These are phyloP conservation scores for Wallacemonas rigidus DNA, from an alignment of 208 protist species.

Conservation along the genomic window DNA sequence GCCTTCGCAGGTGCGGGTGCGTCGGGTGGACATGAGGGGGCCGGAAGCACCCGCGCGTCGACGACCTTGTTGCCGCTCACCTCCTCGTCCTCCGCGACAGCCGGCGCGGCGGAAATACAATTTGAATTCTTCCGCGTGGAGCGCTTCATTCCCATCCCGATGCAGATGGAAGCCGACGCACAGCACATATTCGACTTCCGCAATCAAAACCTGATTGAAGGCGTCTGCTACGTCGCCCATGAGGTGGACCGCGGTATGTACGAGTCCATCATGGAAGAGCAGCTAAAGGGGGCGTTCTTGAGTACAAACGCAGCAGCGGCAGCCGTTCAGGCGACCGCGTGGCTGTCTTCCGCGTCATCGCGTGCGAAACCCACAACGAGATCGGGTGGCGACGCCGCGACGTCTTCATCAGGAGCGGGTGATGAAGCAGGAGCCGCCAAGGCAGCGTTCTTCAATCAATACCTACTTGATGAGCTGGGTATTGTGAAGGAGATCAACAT, in stretches of 20 bases:
- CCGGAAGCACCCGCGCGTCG: conserved; percentile 11
- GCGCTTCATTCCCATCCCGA: conserved; percentile 82
- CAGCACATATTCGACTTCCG: conserved; percentile 83
- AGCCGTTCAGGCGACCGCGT: conserved; percentile 11
- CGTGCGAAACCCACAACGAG: not conserved
- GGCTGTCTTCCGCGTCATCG: conserved; percentile 1
- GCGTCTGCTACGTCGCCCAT: conserved; percentile 77
- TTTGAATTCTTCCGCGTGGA: conserved; percentile 86
- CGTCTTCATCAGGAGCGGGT: not conserved
- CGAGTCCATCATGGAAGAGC: conserved; percentile 60
- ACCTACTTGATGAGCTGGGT: conserved; percentile 82
- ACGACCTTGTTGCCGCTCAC: not conserved
- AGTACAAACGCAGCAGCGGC: conserved; percentile 2
- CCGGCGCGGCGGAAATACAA: conserved; percentile 19
- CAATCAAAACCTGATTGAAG: conserved; percentile 74
- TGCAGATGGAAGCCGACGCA: conserved; percentile 90
- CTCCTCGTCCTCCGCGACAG: conserved; percentile 2
- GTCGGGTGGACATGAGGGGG: not conserved
- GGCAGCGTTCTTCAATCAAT: conserved; percentile 78
- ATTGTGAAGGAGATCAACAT: conserved; percentile 56
- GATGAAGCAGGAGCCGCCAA: not conserved
- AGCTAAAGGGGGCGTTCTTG: conserved; percentile 22
- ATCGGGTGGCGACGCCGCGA: not conserved
- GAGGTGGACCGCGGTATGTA: conserved; percentile 72
- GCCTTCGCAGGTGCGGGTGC: conserved; percentile 13